These are phyloP conservation scores for Elaeagnus macrophylla DNA, from an alignment of 306 rosid species.

Conservation along the genomic window DNA sequence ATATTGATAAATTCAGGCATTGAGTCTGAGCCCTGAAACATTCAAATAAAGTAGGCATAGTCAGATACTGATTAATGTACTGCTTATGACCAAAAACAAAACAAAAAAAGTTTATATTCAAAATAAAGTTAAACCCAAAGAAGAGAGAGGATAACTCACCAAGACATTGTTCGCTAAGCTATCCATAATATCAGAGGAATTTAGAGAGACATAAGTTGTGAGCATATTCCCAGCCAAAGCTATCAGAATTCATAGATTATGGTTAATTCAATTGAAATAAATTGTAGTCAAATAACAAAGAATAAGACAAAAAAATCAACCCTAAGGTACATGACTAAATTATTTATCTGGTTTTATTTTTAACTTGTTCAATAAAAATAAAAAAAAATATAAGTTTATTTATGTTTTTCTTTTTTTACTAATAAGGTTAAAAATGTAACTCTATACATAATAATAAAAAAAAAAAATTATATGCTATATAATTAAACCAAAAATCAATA, in stretches of 20 bases:
- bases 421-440: too few relatives aligned
- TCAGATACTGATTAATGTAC: constrained; percentile 1
- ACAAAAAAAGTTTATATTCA: not conserved
- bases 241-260: constrained; percentile 21
- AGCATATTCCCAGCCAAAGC: constrained; percentile 54
- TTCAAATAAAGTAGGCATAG: constrained; percentile 11
- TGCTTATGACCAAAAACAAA: not conserved
- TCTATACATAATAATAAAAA: too few relatives aligned
- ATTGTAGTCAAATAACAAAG: not conserved
- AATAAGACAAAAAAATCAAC: too few relatives aligned
- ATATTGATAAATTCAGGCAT: constrained; percentile 43
- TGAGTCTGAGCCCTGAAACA: constrained; percentile 64
- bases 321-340: too few relatives aligned
- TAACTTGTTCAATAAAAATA: too few relatives aligned
- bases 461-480: too few relatives aligned
- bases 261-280: constrained; percentile 16
- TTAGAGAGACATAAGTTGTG: constrained; percentile 24
- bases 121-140: constrained; percentile 2
- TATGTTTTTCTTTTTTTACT: too few relatives aligned
- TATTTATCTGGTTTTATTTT: too few relatives aligned
- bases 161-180: constrained; percentile 40
- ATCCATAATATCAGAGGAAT: constrained; percentile 27
- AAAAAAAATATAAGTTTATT: too few relatives aligned
- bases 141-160: constrained; percentile 39
- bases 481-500: constrained; percentile 8